Conservation (phyloP, 2,329 filamentous ascomycete genomes). For the Microdochium paspali region DNA sequence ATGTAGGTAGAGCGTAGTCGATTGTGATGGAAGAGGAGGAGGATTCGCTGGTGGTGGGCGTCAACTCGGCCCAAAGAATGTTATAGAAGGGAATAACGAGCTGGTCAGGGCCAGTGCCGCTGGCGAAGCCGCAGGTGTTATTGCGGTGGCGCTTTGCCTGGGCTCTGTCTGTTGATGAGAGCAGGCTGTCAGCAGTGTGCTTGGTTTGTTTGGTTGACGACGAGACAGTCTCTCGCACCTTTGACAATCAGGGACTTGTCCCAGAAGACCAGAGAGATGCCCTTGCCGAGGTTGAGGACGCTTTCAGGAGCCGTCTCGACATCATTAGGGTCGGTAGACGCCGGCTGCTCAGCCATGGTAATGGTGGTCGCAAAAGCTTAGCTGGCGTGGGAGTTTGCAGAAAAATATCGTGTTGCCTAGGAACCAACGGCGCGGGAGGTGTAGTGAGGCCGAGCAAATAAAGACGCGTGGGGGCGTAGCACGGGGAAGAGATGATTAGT, state of each 20-base stretch:
- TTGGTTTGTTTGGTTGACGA: too few species aligned
- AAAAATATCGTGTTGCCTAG: too few species aligned
- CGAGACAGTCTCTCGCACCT: constrained; percentile 2
- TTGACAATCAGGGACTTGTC: constrained; percentile 7
- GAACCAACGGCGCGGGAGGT: too few species aligned
- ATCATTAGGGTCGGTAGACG: not conserved
- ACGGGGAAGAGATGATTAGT: too few species aligned
- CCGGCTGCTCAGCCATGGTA: not conserved
- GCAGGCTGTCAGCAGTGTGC: not conserved
- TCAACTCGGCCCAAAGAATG: constrained; percentile 67
- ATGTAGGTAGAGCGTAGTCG: constrained; percentile 56
- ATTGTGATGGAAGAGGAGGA: constrained; percentile 44
- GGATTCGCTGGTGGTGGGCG: not conserved
- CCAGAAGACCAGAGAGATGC: constrained; percentile 6
- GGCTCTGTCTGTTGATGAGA: constrained; percentile 13
- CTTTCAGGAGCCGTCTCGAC: constrained; percentile 3
- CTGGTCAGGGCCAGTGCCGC: constrained; percentile 9
- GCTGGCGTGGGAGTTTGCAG: too few species aligned
- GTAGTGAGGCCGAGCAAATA: too few species aligned
- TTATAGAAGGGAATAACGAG: constrained; percentile 65
- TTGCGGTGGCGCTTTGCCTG: constrained; percentile 10
- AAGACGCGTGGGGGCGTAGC: too few species aligned
- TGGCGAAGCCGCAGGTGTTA: constrained; percentile 15
- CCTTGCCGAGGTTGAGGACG: constrained; percentile 6
- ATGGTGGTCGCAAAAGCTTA: too few species aligned